phyloP scores from a whole-genome alignment of 2,329 filamentous ascomycete species.

The Daldinia eschscholtzii region DNA sequence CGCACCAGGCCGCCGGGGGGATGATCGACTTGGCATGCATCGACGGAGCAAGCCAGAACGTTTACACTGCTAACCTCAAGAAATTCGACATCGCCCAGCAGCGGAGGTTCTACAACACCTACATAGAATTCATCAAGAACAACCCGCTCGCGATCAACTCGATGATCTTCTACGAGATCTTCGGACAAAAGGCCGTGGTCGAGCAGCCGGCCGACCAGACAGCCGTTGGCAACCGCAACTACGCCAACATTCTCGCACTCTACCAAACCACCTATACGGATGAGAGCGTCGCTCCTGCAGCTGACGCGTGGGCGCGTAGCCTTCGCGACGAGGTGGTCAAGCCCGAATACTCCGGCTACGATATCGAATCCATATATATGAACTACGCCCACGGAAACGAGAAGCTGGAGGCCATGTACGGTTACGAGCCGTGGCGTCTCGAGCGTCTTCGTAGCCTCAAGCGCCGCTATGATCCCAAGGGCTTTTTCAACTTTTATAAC shows the following conservation, averaged over 20 bases:
- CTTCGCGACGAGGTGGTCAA: constrained; percentile 22
- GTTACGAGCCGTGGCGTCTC: constrained; percentile 32
- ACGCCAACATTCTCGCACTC: constrained; percentile 19
- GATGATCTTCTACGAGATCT: constrained; percentile 30
- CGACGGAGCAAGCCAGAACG: constrained; percentile 16
- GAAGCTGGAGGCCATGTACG: constrained; percentile 28
- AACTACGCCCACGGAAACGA: constrained; percentile 40
- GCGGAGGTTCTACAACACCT: constrained; percentile 8
- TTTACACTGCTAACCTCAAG: not conserved
- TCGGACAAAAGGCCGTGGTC: constrained; percentile 24
- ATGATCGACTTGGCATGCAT: constrained; percentile 26
- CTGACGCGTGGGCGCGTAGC: constrained; percentile 20
- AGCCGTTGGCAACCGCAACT: constrained; percentile 22
- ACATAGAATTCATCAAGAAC: constrained; percentile 4
- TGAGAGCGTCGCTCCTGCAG: constrained; percentile 17
- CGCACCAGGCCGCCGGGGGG: constrained; percentile 19
- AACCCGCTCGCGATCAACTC: constrained; percentile 24
- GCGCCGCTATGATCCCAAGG: constrained; percentile 26
- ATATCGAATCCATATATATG: constrained; percentile 23
- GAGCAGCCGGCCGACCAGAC: constrained; percentile 18
- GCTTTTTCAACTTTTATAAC: constrained; percentile 26
- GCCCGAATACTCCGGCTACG: constrained; percentile 29
- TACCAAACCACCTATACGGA: constrained; percentile 25
- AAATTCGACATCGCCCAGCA: constrained; percentile 45
- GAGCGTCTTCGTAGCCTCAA: constrained; percentile 30